Percentiles rank a stretch among this genome's conserved stretches.
phyloP scores from a whole-genome alignment of 2,329 filamentous ascomycete genomes.

The Botrytis squamosa region DNA sequence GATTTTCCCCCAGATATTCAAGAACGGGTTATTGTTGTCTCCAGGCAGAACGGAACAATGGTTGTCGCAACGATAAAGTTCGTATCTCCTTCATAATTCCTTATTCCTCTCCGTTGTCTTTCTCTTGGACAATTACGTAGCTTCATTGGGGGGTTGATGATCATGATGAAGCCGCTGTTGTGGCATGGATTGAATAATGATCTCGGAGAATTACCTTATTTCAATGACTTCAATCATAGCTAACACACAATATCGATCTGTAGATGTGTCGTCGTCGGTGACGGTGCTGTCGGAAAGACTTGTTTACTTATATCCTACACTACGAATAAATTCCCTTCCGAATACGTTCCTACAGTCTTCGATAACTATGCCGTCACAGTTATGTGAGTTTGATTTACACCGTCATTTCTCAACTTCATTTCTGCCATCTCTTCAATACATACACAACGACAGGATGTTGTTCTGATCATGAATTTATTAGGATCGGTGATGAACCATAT shows the following conservation, averaged over 20 bases:
- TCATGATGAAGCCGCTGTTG: background rate
- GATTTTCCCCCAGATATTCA: background rate
- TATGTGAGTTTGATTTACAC: slow-evolving; percentile 68
- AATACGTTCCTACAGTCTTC: slow-evolving; percentile 99
- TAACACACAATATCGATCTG: slow-evolving; percentile 27
- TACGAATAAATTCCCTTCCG: slow-evolving; percentile 98
- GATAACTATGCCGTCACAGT: slow-evolving; percentile 99
- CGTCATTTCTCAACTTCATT: background rate
- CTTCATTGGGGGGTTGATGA: background rate
- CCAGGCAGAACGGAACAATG: slow-evolving; percentile 31
- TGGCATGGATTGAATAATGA: background rate
- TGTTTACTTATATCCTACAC: slow-evolving; percentile 99
- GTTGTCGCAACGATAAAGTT: slow-evolving; percentile 65
- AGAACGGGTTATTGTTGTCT: background rate
- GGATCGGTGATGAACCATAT: slow-evolving; percentile 99
- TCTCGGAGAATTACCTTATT: background rate
- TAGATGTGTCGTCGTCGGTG: slow-evolving; percentile 97
- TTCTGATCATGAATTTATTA: slow-evolving; percentile 43
- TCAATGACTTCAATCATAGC: slow-evolving; percentile 2
- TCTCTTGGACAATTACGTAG: background rate
- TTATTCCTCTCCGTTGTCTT: background rate
- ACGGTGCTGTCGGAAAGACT: slow-evolving; percentile 99
- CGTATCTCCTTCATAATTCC: slow-evolving; percentile 36
- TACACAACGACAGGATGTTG: background rate
- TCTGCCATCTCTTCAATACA: background rate